Conservation (phyloP, 495 filamentous ascomycete species). For the Hypomontagnella monticulosa region DNA sequence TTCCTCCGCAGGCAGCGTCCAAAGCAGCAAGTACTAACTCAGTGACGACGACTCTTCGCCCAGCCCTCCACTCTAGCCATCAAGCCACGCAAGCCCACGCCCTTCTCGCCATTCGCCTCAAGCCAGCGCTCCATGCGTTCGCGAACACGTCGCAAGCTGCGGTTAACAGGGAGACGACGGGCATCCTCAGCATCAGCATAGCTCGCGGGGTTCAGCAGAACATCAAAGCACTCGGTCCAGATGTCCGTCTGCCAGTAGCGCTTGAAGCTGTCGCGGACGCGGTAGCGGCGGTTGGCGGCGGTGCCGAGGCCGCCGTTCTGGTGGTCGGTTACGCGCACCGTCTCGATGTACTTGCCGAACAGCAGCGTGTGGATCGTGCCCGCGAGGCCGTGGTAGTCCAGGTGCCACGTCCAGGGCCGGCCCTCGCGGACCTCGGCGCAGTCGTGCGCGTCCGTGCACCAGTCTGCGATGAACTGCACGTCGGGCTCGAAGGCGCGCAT, state of each 20-base stretch:
- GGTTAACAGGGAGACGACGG: conserved; percentile 70
- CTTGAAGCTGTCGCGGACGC: conserved; percentile 81
- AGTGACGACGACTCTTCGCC: conserved; percentile 48
- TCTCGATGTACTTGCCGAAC: conserved; percentile 95
- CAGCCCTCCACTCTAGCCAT: conserved; percentile 74
- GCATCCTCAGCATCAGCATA: conserved; percentile 69
- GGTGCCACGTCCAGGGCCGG: conserved; percentile 93
- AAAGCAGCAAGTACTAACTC: background rate
- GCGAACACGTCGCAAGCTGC: conserved; percentile 70
- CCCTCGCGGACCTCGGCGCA: conserved; percentile 95
- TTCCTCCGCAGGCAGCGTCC: background rate
- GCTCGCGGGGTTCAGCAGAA: conserved; percentile 81
- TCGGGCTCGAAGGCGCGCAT: conserved; percentile 80
- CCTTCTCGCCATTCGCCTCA: conserved; percentile 45
- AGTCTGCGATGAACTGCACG: conserved; percentile 93
- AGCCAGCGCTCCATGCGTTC: conserved; percentile 84
- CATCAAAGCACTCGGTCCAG: conserved; percentile 84
- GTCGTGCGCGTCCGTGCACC: conserved; percentile 83
- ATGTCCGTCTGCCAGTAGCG: conserved; percentile 95
- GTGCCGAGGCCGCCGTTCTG: conserved; percentile 54
- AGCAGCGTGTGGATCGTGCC: conserved; percentile 85
- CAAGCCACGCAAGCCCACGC: conserved; percentile 69
- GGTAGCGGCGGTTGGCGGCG: conserved; percentile 64
- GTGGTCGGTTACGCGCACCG: conserved; percentile 60
- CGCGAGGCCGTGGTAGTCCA: conserved; percentile 92